Conservation (phyloP, 306 rosid species). For the Prunus dulcis region DNA sequence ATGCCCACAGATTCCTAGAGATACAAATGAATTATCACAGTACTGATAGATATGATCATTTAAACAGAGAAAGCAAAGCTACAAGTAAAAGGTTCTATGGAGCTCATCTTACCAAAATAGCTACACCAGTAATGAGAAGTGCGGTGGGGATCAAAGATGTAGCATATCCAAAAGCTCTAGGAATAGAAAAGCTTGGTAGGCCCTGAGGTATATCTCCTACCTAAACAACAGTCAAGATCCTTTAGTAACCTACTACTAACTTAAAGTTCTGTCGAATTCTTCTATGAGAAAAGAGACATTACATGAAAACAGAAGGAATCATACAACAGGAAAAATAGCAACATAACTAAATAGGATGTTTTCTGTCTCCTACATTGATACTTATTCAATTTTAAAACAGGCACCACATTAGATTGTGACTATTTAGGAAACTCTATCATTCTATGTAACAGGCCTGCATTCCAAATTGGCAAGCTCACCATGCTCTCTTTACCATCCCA, state of each 20-base stretch:
- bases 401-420: not conserved
- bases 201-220: constrained; percentile 98
- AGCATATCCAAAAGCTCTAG: constrained; percentile 64
- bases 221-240: constrained; percentile 39
- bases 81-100: constrained; percentile 12
- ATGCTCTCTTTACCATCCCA: constrained; percentile 1
- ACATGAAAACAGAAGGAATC: constrained; percentile 16
- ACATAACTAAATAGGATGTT: not conserved
- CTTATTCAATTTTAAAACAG: not conserved
- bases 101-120: constrained; percentile 74
- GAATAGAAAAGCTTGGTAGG: constrained; percentile 81
- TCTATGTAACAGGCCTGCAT: not conserved
- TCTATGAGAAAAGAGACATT: constrained; percentile 19
- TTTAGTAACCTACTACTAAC: constrained; percentile 17
- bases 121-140: constrained; percentile 88
- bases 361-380: not conserved
- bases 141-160: constrained; percentile 89
- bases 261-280: not conserved
- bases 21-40: constrained; percentile 19
- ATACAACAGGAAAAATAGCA: constrained; percentile 7
- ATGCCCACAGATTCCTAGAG: constrained; percentile 95
- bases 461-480: not conserved
- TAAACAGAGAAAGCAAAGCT: constrained; percentile 3
- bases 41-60: constrained; percentile 10
- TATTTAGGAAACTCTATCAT: constrained; percentile 6